Conservation (phyloP, 768 basidiomycete genomes). For the Mycena latifolia region DNA sequence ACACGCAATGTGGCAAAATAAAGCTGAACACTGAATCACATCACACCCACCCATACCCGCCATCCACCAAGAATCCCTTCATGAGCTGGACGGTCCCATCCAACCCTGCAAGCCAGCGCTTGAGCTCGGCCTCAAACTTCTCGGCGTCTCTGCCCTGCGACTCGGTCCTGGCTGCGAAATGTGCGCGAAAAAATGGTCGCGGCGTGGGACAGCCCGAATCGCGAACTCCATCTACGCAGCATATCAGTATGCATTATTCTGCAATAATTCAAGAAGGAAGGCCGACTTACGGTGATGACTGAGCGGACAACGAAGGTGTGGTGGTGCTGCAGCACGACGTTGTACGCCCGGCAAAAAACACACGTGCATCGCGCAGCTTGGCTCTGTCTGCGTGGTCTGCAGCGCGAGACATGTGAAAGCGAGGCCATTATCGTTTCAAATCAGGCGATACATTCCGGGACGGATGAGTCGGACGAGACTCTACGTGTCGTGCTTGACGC, state of each 20-base stretch:
- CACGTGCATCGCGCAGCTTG: slow-evolving; percentile 61
- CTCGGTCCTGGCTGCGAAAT: no score
- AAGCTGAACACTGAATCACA: no score
- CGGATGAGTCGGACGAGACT: slow-evolving; percentile 76
- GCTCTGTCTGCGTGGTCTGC: slow-evolving; percentile 64
- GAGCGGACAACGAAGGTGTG: slow-evolving; percentile 77
- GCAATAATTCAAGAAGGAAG: no score
- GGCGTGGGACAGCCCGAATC: slow-evolving; percentile 70
- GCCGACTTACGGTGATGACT: slow-evolving; percentile 64
- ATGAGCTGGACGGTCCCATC: slow-evolving; percentile 64
- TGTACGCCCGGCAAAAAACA: slow-evolving; percentile 81
- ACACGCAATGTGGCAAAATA: no score
- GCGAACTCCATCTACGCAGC: slow-evolving; percentile 55
- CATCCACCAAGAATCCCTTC: slow-evolving; percentile 64
- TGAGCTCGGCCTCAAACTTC: slow-evolving; percentile 65
- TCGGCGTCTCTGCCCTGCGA: slow-evolving; percentile 68
- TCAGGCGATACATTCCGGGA: slow-evolving; percentile 54
- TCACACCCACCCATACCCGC: slow-evolving; percentile 65
- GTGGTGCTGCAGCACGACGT: slow-evolving; percentile 74
- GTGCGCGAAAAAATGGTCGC: slow-evolving; percentile 70
- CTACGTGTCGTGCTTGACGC: slow-evolving; percentile 63
- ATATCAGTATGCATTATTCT: no score
- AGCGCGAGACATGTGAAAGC: slow-evolving; percentile 77
- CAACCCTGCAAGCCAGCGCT: slow-evolving; percentile 72
- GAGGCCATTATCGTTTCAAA: slow-evolving; percentile 62